Evolutionary conservation across 179 eudicot species (phyloP), one percentile per base, ranked within the genome.

Genomic region (Corrigiola litoralis): DNA sequence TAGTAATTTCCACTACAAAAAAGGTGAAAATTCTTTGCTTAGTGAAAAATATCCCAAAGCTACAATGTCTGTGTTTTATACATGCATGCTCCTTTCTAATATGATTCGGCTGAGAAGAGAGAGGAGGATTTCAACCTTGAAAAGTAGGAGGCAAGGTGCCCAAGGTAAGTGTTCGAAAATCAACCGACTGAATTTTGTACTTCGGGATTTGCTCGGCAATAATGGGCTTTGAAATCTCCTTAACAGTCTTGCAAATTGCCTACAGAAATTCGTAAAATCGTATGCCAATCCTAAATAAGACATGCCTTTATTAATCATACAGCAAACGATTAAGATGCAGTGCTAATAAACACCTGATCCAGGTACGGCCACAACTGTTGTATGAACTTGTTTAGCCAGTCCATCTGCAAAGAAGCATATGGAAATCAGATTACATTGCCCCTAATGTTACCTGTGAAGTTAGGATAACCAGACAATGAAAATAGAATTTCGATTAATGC

Each of bases 351-450:
- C 74, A 92, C 98, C 98, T 87, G 87, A 70, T 92, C 90, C 59
- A 92, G 80, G 81, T 84, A 87, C 67, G 98, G 98, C 98, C 98
- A 92, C 98, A 92, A 82, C 64, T 52, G 61, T 28, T 78, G 81
- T 55, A 90, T 75, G 65, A 92, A 89, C 73, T 76, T 85, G 84
- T 90, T 92, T 37, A 92, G 88, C 98, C 98, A 92, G 71, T 92
- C 98, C 62, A 92, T 50, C 98, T 92, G 76, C 66, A 74, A 66
- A 62, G 38, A 64, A 66, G 40, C 72, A 77, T 27, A 49, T 41
- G 16, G 36, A 40, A 52, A 7, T 29, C 36, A 65, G 55, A 16
- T 12, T 6, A 31, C 6, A 8, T 11, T 14, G 51, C 14, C 40
- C 13, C 34, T 44, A 24, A 49, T 27, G 28, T 25, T 29, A 29